These are phyloP conservation scores for Leishmania arabica DNA, from an alignment of 208 protist species.

Conservation along the genomic window DNA sequence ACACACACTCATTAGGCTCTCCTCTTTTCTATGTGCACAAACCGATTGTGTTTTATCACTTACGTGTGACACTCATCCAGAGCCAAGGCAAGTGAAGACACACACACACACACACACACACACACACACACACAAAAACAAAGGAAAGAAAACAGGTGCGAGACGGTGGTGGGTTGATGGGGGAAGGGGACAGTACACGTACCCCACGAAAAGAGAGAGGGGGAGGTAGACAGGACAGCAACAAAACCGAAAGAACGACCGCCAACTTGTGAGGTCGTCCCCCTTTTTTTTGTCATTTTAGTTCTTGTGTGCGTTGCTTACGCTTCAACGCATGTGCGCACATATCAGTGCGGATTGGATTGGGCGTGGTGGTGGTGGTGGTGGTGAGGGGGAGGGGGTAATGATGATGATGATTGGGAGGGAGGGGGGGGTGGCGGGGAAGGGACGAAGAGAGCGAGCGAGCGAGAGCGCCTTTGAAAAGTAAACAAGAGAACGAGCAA, in stretches of 20 bases:
- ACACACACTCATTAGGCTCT: neutral
- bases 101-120: neutral
- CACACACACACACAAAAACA: neutral
- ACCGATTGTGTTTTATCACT: neutral
- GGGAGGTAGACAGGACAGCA: neutral
- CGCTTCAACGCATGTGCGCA: neutral
- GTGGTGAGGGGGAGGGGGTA: neutral
- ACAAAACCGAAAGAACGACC: constrained; percentile 21
- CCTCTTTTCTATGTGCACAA: neutral
- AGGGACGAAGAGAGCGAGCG: neutral
- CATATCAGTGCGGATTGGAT: neutral
- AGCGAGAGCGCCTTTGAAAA: neutral
- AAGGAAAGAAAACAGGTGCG: neutral
- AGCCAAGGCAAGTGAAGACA: neutral
- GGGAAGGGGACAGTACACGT: neutral
- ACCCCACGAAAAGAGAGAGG: neutral
- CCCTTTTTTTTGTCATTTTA: neutral
- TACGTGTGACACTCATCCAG: neutral
- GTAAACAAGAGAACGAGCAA: neutral
- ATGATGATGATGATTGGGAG: neutral
- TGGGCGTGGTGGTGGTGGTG: neutral
- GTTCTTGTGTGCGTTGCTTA: neutral
- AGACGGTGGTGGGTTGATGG: neutral
- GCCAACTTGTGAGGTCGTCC: constrained; percentile 2
- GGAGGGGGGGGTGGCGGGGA: neutral